Evolutionary conservation across 371 early-diverging fungal genomes (phyloP), one percentile per base, ranked within the genome.

Genomic region (Nosema muscidifuracis): DNA sequence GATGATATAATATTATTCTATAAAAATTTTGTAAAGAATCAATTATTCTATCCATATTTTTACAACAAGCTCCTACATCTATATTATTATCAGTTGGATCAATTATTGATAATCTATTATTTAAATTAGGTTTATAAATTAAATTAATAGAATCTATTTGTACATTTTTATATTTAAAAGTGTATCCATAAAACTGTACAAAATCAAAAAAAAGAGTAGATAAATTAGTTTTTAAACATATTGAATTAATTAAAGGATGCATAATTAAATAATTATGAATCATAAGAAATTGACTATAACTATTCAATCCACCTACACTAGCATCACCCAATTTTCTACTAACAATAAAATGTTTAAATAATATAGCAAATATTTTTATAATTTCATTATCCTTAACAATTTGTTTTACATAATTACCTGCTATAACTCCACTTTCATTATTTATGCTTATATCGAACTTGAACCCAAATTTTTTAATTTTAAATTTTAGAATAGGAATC

Each of bases 401-500:
- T 40, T 84, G 83, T 26, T 89, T 86, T 10, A 88, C 77, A 1
- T 71, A 71, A 0, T 88, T 89, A 38, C 88, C 85, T 10, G 83
- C 75, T 2, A 47, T 13, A 18, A 90, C 56, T 0, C 94, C 93
- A 38, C 83, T 82, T 16, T 73, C 78, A 9, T 88, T 83, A 78
- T 93, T 89, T 69, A 92, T 75, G 13, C 88, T 86, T 51, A 94
- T 87, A 78, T 94, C 95, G 18, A 92, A 86, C n/a, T 86, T 84
- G 53, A 87, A 84, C 1, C 82, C 80, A 9, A 89, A 88, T n/a
- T 88, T 74, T 7, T 67, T 61, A 72, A 92, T 92, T 24, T 78
- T 81, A 64, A 87, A 87, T 81, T 95, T 97, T 66, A 97, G 86
- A 56, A 97, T 90, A 3, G 95, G 96, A 2, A 94, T 91, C 80